Percentiles rank a stretch among this genome's conserved stretches.
phyloP scores from a whole-genome alignment of 1,139 yeast genomes.

The Pichia sp. region DNA sequence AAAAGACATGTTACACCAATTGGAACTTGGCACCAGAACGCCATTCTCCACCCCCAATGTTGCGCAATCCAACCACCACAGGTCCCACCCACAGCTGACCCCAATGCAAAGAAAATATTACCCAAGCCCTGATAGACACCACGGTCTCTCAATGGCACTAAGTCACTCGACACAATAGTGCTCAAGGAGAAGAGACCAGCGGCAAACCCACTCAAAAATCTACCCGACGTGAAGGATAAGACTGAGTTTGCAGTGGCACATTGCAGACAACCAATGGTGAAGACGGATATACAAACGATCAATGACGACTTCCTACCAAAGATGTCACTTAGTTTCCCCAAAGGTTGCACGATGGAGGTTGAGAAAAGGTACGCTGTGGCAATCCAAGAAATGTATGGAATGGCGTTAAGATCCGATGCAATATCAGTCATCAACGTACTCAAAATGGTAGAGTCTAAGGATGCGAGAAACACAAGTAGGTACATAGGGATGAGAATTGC shows the following conservation, averaged over 20 bases:
- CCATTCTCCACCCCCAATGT: constrained; percentile 73
- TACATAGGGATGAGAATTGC: constrained; percentile 23
- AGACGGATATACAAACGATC: constrained; percentile 40
- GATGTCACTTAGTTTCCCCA: constrained; percentile 81
- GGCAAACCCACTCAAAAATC: constrained; percentile 57
- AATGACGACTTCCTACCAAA: constrained; percentile 64
- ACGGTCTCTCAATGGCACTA: constrained; percentile 49
- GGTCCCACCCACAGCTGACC: constrained; percentile 66
- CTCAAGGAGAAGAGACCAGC: constrained; percentile 54
- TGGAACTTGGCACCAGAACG: constrained; percentile 59
- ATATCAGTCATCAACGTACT: constrained; percentile 58
- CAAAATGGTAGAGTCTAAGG: constrained; percentile 59
- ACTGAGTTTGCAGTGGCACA: constrained; percentile 42
- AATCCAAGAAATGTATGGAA: constrained; percentile 50
- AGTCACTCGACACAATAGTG: constrained; percentile 49
- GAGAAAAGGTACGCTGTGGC: constrained; percentile 57
- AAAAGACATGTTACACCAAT: constrained; percentile 45
- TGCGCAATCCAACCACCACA: constrained; percentile 68
- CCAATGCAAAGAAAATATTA: constrained; percentile 58
- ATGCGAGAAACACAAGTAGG: constrained; percentile 39
- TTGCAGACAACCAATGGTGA: constrained; percentile 48
- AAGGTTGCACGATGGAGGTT: constrained; percentile 62
- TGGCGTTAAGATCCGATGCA: constrained; percentile 52
- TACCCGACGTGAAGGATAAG: constrained; percentile 46
- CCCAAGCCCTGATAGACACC: constrained; percentile 59